Evolutionary conservation across 2,329 filamentous ascomycete species (phyloP).

Genomic region (Nothomitra cinnamomea): DNA sequence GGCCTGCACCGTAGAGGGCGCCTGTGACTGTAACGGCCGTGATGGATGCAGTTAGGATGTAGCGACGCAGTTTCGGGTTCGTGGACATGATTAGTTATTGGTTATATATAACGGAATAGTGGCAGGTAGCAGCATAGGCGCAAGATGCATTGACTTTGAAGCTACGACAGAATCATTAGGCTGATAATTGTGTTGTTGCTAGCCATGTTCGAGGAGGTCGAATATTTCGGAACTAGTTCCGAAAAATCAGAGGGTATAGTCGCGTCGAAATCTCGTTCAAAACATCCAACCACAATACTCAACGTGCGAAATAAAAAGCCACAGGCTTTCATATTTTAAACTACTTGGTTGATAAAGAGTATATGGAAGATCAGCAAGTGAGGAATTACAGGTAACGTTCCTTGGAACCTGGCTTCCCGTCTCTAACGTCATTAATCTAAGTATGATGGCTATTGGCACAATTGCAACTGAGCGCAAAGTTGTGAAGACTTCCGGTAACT

Average conservation of each 20-base stretch:
- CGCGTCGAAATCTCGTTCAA: not conserved
- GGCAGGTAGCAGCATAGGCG: not conserved
- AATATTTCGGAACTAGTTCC: not conserved
- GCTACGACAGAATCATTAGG: not conserved
- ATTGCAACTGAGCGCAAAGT: too few species aligned
- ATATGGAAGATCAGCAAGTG: too few species aligned
- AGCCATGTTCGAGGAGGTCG: not conserved
- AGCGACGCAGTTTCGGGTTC: conserved; percentile 3
- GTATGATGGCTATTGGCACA: not conserved
- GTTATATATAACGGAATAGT: not conserved
- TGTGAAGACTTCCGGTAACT: too few species aligned
- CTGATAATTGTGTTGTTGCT: not conserved
- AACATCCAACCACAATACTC: not conserved
- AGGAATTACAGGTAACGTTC: too few species aligned
- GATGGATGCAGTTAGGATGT: conserved; percentile 4
- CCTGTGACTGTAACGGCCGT: conserved; percentile 6
- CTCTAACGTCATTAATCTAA: not conserved
- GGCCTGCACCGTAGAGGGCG: conserved; percentile 4
- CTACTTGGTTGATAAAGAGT: too few species aligned
- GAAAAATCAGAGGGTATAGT: not conserved
- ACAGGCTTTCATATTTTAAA: too few species aligned
- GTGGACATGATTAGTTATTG: not conserved
- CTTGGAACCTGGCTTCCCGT: too few species aligned
- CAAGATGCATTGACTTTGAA: not conserved
- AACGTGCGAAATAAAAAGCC: too few species aligned